Conservation (phyloP, 2,329 filamentous ascomycete species). For the Fusarium devonianum region DNA sequence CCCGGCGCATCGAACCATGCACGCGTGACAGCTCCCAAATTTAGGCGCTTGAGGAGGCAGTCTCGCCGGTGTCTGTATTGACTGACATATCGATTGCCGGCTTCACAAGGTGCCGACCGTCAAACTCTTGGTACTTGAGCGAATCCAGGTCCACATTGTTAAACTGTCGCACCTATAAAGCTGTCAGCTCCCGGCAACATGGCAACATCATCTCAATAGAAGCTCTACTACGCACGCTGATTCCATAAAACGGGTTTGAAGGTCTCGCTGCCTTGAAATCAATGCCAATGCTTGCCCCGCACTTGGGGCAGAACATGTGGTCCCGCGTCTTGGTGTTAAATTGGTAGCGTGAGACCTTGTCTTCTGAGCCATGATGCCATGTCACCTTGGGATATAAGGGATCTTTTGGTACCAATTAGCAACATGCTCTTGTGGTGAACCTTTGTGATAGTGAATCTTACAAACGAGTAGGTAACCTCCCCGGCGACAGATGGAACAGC, state of each 20-base stretch:
- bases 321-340: conserved; percentile 58
- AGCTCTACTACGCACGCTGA: conserved; percentile 56
- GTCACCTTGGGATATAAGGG: conserved; percentile 49
- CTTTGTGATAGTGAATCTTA: conserved; percentile 14
- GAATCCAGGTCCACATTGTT: conserved; percentile 51
- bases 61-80: conserved; percentile 14
- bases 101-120: conserved; percentile 47
- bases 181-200: conserved; percentile 15
- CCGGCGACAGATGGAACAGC: conserved; percentile 61
- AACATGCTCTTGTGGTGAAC: not conserved
- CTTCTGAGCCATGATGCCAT: conserved; percentile 52
- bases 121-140: conserved; percentile 46
- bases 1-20: not conserved
- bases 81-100: conserved; percentile 50
- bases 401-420: conserved; percentile 41
- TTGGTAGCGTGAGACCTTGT: conserved; percentile 36
- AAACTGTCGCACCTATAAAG: conserved; percentile 50
- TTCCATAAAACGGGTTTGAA: conserved; percentile 46
- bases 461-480: conserved; percentile 60
- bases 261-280: conserved; percentile 49
- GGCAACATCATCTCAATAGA: no score
- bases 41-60: conserved; percentile 5
- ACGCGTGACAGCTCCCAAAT: conserved; percentile 4
- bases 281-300: conserved; percentile 56
- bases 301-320: conserved; percentile 58